These are phyloP conservation scores for Danielozyma ontarioensis DNA, from an alignment of 805 yeast genomes.

Conservation along the genomic window DNA sequence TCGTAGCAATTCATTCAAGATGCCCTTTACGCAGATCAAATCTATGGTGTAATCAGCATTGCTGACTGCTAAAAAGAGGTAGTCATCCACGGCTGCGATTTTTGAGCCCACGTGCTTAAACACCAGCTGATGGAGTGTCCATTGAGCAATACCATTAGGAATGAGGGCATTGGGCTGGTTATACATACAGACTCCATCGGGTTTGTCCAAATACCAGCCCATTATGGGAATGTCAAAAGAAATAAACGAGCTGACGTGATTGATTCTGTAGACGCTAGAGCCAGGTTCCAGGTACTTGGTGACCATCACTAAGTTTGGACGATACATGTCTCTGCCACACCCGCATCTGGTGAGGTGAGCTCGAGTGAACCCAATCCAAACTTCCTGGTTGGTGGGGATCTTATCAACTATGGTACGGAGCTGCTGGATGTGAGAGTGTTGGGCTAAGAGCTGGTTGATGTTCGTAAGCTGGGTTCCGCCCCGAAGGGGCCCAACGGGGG, in stretches of 20 bases:
- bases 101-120: slow-evolving; percentile 4
- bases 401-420: neutral
- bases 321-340: slow-evolving; percentile 33
- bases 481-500: slow-evolving; percentile 25
- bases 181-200: slow-evolving; percentile 12
- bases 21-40: slow-evolving; percentile 27
- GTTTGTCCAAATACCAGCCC: slow-evolving; percentile 9
- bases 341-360: slow-evolving; percentile 36
- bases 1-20: slow-evolving; percentile 16
- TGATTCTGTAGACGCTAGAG: slow-evolving; percentile 3
- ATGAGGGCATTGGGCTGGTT: slow-evolving; percentile 25
- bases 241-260: slow-evolving; percentile 9
- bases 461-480: slow-evolving; percentile 33
- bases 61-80: slow-evolving; percentile 30
- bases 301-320: slow-evolving; percentile 34
- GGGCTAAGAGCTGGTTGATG: slow-evolving; percentile 10
- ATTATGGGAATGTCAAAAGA: slow-evolving; percentile 7
- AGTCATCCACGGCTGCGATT: slow-evolving; percentile 4
- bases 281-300: slow-evolving; percentile 6
- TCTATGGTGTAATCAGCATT: slow-evolving; percentile 34
- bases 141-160: slow-evolving; percentile 31
- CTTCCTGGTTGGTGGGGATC: slow-evolving; percentile 24
- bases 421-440: neutral
- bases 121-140: slow-evolving; percentile 12
- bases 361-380: slow-evolving; percentile 38